phyloP scores from a whole-genome alignment of 352 stramenopile species.

The Phytophthora podocarpi region DNA sequence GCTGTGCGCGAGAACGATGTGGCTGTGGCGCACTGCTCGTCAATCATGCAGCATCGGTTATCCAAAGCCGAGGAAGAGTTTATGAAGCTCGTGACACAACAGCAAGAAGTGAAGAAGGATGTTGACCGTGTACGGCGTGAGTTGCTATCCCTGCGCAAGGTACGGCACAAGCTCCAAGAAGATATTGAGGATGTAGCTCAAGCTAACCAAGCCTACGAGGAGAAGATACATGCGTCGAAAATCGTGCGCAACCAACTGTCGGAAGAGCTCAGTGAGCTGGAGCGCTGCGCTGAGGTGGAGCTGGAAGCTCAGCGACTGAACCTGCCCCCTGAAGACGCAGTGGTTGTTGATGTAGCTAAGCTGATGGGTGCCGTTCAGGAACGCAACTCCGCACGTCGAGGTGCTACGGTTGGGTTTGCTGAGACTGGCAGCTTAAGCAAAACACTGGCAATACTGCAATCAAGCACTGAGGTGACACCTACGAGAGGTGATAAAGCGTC shows the following conservation, averaged over 20 bases:
- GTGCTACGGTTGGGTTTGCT: slow-evolving; percentile 5
- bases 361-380: slow-evolving; percentile 68
- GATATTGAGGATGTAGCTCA: slow-evolving; percentile 60
- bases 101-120: slow-evolving; percentile 62
- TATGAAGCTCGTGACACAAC: slow-evolving; percentile 76
- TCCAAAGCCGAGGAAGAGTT: slow-evolving; percentile 78
- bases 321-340: slow-evolving; percentile 65
- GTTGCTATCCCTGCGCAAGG: slow-evolving; percentile 61
- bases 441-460: slow-evolving; percentile 1
- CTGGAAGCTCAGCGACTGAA: slow-evolving; percentile 59
- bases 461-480: neutral
- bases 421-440: neutral
- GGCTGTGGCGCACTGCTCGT: slow-evolving; percentile 70
- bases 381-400: slow-evolving; percentile 20
- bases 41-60: slow-evolving; percentile 78
- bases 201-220: slow-evolving; percentile 45
- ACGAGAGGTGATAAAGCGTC: slow-evolving; percentile 1
- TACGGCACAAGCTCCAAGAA: slow-evolving; percentile 58
- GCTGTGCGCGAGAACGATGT: slow-evolving; percentile 80
- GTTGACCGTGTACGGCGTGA: slow-evolving; percentile 67
- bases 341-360: slow-evolving; percentile 63
- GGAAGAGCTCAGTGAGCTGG: slow-evolving; percentile 60
- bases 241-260: slow-evolving; percentile 52
- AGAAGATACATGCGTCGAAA: slow-evolving; percentile 56
- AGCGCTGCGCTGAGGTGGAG: slow-evolving; percentile 57